phyloP scores from a whole-genome alignment of 2,329 filamentous ascomycete species.

The Raffaelea albimanens region DNA sequence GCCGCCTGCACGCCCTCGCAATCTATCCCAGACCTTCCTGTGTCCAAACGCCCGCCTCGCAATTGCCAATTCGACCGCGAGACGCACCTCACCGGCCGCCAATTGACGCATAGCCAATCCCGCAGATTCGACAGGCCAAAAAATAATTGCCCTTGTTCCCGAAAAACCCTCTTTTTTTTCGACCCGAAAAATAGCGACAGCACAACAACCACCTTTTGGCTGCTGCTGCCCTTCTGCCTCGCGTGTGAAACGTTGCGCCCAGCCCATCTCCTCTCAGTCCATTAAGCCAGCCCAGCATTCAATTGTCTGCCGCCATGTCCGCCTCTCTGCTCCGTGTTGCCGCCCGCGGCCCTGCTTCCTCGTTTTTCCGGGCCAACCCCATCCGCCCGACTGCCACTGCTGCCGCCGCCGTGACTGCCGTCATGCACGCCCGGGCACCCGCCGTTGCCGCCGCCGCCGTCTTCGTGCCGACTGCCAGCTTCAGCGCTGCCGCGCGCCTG shows the following conservation, averaged over 20 bases:
- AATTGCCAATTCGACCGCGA: neutral
- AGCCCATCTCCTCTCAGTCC: too few relatives aligned
- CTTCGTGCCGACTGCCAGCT: conserved; percentile 42
- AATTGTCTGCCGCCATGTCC: too few relatives aligned
- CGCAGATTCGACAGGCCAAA: too few relatives aligned
- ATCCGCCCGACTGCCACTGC: conserved; percentile 39
- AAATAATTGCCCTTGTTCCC: neutral
- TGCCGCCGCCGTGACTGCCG: conserved; percentile 43
- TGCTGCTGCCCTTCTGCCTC: too few relatives aligned
- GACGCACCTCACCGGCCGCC: neutral
- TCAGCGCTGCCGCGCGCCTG: conserved; percentile 53
- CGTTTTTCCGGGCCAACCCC: conserved; percentile 55
- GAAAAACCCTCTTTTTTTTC: neutral
- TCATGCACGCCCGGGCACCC: conserved; percentile 3
- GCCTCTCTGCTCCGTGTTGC: conserved; percentile 61
- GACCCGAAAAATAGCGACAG: neutral
- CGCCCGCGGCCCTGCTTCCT: conserved; percentile 54
- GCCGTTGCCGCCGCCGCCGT: conserved; percentile 30
- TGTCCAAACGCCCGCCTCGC: neutral
- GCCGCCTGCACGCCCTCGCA: too few relatives aligned
- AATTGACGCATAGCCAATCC: neutral
- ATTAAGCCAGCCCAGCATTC: too few relatives aligned
- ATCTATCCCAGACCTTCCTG: too few relatives aligned
- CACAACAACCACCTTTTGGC: too few relatives aligned
- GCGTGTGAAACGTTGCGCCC: too few relatives aligned